Evolutionary conservation across 495 filamentous ascomycete species (phyloP).

Genomic region (Penicillium subrubescens): DNA sequence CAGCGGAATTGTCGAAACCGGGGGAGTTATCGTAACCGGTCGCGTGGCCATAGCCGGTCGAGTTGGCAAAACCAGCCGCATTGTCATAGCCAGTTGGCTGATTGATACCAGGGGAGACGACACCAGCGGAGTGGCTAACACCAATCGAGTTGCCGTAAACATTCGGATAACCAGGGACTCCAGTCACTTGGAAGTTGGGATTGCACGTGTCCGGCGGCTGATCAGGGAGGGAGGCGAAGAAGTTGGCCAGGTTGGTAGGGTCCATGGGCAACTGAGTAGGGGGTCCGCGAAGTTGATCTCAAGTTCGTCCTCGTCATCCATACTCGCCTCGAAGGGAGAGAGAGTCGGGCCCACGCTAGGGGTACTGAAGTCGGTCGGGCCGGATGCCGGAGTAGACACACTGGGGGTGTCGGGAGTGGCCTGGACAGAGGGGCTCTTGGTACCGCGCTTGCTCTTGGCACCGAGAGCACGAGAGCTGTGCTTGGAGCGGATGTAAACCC

Average conservation of each 20-base stretch:
- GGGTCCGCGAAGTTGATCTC: slow-evolving; percentile 39
- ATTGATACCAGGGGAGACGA: no score
- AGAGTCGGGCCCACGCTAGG: slow-evolving; percentile 31
- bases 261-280: slow-evolving; percentile 1
- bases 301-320: no score
- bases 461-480: slow-evolving; percentile 68
- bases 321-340: slow-evolving; percentile 23
- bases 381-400: slow-evolving; percentile 53
- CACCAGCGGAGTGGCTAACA: not conserved
- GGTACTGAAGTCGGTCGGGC: slow-evolving; percentile 42
- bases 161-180: no score
- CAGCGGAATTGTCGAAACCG: slow-evolving; percentile 26
- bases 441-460: slow-evolving; percentile 43
- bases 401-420: slow-evolving; percentile 55
- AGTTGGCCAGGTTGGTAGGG: not conserved
- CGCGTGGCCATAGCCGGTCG: slow-evolving; percentile 11
- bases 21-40: slow-evolving; percentile 43
- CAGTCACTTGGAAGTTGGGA: no score
- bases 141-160: slow-evolving; percentile 3
- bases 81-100: no score
- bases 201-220: no score
- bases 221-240: slow-evolving; percentile 18
- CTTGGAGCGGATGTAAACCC: slow-evolving; percentile 87
- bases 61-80: not conserved
- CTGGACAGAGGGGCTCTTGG: slow-evolving; percentile 19